Evolutionary conservation across 2,329 filamentous ascomycete genomes (phyloP).

Genomic region (Mycosphaerelloides madeirae): DNA sequence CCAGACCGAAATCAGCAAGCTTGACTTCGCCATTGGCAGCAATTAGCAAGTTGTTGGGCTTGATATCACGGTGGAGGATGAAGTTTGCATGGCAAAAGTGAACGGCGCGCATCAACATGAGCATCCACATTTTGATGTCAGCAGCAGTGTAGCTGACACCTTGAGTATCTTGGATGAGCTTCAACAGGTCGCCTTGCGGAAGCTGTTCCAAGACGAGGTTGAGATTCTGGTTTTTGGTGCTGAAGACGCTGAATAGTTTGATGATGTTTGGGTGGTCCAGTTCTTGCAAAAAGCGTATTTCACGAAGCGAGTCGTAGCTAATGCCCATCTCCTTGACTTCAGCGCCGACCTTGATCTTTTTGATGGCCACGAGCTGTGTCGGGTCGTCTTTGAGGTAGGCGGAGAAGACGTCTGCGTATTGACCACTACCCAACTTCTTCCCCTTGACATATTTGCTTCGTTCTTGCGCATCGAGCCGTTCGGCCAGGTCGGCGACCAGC

Average conservation of each 20-base stretch:
- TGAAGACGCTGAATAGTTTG: conserved; percentile 85
- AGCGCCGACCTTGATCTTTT: conserved; percentile 83
- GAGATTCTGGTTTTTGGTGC: conserved; percentile 91
- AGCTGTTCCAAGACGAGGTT: conserved; percentile 93
- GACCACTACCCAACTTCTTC: conserved; percentile 90
- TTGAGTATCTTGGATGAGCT: conserved; percentile 81
- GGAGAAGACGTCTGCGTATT: conserved; percentile 91
- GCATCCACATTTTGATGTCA: conserved; percentile 98
- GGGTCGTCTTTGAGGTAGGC: conserved; percentile 73
- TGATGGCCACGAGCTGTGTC: conserved; percentile 75
- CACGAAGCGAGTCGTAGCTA: conserved; percentile 88
- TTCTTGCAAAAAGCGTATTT: conserved; percentile 93
- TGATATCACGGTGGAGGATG: conserved; percentile 94
- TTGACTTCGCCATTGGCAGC: conserved; percentile 90
- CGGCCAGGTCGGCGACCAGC: conserved; percentile 37
- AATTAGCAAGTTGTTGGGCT: conserved; percentile 96
- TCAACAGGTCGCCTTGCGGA: conserved; percentile 88
- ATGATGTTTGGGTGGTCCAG: conserved; percentile 95
- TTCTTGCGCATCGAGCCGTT: conserved; percentile 46
- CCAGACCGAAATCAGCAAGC: conserved; percentile 95
- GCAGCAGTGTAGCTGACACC: conserved; percentile 75
- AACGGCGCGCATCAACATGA: conserved; percentile 86
- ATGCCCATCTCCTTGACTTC: conserved; percentile 81
- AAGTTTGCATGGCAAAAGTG: conserved; percentile 97
- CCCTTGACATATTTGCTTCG: conserved; percentile 89